phyloP scores from a whole-genome alignment of 2,329 filamentous ascomycete species.

The Aspergillus sp. region DNA sequence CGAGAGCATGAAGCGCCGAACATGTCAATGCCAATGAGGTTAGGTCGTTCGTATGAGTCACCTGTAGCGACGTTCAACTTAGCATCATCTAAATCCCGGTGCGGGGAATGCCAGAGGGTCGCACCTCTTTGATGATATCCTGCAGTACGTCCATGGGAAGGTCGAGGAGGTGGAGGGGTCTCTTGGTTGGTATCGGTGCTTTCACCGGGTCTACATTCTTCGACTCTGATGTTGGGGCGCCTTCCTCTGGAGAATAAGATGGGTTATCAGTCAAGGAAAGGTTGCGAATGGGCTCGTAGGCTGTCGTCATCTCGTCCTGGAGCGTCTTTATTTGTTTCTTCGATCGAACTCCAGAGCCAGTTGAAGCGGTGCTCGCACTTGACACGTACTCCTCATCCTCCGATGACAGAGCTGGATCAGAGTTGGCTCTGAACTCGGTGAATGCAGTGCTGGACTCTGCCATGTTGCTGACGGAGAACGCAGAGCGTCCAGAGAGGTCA shows the following conservation, averaged over 20 bases:
- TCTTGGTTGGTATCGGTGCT: conserved; percentile 28
- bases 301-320: conserved; percentile 3
- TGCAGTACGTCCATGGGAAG: conserved; percentile 75
- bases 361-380: conserved; percentile 24
- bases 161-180: conserved; percentile 66
- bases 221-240: not conserved
- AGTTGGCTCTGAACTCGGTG: conserved; percentile 21
- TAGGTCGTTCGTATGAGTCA: conserved; percentile 78
- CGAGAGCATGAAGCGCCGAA: conserved; percentile 71
- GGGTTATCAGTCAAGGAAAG: not conserved
- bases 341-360: conserved; percentile 14
- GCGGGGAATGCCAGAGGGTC: not conserved
- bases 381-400: conserved; percentile 30
- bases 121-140: conserved; percentile 74
- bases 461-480: conserved; percentile 15
- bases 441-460: conserved; percentile 21
- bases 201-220: not conserved
- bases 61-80: conserved; percentile 43
- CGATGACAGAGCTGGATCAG: conserved; percentile 22
- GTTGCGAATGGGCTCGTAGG: not conserved
- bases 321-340: conserved; percentile 10
- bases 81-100: not conserved
- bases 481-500: not conserved
- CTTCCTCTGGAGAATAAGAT: not conserved
- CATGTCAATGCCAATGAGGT: conserved; percentile 75